Base-by-base conservation (phyloP, 1,284 basidiomycete species). In the Cryptococcus sp. region DNA sequence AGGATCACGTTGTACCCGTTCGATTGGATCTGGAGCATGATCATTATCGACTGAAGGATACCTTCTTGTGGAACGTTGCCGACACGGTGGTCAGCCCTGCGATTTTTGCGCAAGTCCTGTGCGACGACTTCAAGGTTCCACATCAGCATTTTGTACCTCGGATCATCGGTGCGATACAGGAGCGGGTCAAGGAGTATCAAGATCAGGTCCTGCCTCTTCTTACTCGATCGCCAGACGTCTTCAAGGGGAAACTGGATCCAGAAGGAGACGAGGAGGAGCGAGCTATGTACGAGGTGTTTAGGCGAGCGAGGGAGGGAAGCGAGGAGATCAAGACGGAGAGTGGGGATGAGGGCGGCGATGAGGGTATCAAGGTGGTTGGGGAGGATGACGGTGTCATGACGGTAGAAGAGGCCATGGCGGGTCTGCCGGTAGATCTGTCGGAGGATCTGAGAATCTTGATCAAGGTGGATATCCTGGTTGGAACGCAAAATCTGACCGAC, bases 381-480 rank as follows among this genome's bases (percentile, higher is more conserved):
- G 22, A 16, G 38, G 46, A 46, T 18, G 78, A 83, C 51, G 80
- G 84, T 63, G 60, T 58, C 36, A 63, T 68, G 66, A 64, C 66
- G 19, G 66, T 72, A 1, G 71, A 73, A 33, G 72, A 74, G 52
- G 62, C 57, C 18, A 69, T 63, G 64, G 52, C 59, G 10, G 39
- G 43, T 19, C 46, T 71, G 4, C 56, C 56, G 18, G 77, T 55
- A 7, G 59, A 65, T 23, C 76, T 81, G 68, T 77, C 79, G 44
- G 85, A 92, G 62, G 93, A 97, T 66, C 81, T 95, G 79, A 79
- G 94, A 48, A 87, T 97, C 58, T 68, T 90, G 50, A 83, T 97
- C 77, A 93, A 89, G 81, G 88, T 99, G 54, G 95, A 99, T 73
- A 91, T 99, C 71, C 90, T 92, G 45, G 86, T 93, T 47, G 93